These are phyloP conservation scores for Aspergillus affinis DNA, from an alignment of 495 filamentous ascomycete species.

Conservation along the genomic window DNA sequence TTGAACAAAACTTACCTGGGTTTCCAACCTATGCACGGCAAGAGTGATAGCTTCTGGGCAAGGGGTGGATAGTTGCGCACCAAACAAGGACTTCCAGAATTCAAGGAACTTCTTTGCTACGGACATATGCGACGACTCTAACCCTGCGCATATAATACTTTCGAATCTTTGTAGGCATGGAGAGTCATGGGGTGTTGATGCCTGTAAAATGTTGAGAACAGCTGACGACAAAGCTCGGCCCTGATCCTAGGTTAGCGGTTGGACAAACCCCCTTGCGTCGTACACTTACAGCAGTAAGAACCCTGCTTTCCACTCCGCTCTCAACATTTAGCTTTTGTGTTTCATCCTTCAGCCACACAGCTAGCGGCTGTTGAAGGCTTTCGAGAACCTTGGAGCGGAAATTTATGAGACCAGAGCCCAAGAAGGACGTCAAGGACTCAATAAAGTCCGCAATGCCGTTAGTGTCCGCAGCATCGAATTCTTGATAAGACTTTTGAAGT, in stretches of 20 bases:
- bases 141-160: constrained; percentile 53
- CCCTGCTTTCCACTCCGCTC: constrained; percentile 33
- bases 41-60: constrained; percentile 48
- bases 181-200: constrained; percentile 36
- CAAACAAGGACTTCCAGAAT: constrained; percentile 62
- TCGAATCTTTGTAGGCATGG: constrained; percentile 48
- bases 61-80: constrained; percentile 37
- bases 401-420: constrained; percentile 30
- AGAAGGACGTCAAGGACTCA: constrained; percentile 41
- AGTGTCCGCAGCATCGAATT: constrained; percentile 24
- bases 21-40: constrained; percentile 47
- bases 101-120: constrained; percentile 54
- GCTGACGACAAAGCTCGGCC: constrained; percentile 37
- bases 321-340: constrained; percentile 28
- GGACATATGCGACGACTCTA: constrained; percentile 53
- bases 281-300: constrained; percentile 41
- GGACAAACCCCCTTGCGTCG: not conserved
- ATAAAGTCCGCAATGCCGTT: constrained; percentile 34
- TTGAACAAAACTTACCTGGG: constrained; percentile 5
- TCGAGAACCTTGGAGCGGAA: constrained; percentile 37
- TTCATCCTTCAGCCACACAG: constrained; percentile 37
- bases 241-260: constrained; percentile 28
- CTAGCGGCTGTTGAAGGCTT: constrained; percentile 31
- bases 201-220: constrained; percentile 37
- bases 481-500: constrained; percentile 31